Evolutionary conservation across 1,284 basidiomycete genomes (phyloP).

Genomic region (Polyporus tsugae): DNA sequence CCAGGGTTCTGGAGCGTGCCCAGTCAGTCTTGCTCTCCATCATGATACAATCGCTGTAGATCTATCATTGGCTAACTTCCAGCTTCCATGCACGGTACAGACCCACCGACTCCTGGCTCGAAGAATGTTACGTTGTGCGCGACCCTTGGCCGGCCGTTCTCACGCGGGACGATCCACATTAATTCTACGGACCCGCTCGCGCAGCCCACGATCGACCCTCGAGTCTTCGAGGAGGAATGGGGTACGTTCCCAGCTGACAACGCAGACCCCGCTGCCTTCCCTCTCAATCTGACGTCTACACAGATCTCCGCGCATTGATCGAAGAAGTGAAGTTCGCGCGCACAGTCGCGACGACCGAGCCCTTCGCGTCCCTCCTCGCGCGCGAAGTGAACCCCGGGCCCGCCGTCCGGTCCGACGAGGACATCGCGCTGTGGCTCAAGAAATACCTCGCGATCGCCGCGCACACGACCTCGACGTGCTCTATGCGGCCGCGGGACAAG

Average conservation of each 20-base stretch:
- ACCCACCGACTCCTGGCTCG: constrained; percentile 36
- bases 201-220: constrained; percentile 55
- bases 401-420: constrained; percentile 28
- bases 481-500: constrained; percentile 29
- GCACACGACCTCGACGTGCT: constrained; percentile 38
- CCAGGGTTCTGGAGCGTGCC: constrained; percentile 33
- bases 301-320: constrained; percentile 51
- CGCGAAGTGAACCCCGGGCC: constrained; percentile 49
- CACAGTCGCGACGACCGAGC: constrained; percentile 49
- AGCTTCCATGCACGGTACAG: constrained; percentile 19
- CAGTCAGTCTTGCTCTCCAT: constrained; percentile 28
- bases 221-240: constrained; percentile 54
- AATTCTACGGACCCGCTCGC: constrained; percentile 48
- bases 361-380: constrained; percentile 48
- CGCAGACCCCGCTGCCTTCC: not conserved
- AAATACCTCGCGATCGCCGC: constrained; percentile 19
- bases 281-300: not conserved
- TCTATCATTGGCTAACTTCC: not conserved
- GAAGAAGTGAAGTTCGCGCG: constrained; percentile 58
- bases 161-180: constrained; percentile 52
- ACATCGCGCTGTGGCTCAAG: constrained; percentile 24
- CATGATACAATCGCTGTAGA: too few species aligned
- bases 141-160: constrained; percentile 43
- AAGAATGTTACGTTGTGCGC: constrained; percentile 42
- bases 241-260: constrained; percentile 45